phyloP scores from a whole-genome alignment of 179 eudicot species.

The Heliamphora pulchella region DNA sequence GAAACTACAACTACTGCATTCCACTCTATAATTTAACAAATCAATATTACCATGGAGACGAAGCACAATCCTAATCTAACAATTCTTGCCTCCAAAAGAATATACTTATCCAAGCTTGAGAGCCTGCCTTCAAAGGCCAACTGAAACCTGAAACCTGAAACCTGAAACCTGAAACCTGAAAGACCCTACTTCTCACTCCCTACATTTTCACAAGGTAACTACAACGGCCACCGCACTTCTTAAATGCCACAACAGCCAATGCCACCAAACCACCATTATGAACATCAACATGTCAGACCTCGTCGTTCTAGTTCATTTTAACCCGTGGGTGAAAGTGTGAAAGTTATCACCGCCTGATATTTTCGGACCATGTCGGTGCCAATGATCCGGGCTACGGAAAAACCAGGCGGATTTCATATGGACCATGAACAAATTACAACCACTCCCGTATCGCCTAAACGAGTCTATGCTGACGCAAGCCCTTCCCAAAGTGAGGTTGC shows the following conservation, averaged over 20 bases:
- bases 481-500: constrained; percentile 96
- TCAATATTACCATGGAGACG: constrained; percentile 23
- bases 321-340: background rate
- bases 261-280: constrained; percentile 2
- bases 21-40: constrained; percentile 27
- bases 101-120: constrained; percentile 24
- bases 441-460: constrained; percentile 25
- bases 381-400: background rate
- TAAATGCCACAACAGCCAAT: background rate
- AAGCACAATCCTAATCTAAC: constrained; percentile 16
- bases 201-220: constrained; percentile 14
- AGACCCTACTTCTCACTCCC: constrained; percentile 9
- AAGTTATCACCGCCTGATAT: background rate
- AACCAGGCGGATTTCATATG: constrained; percentile 1
- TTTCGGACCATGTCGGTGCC: background rate
- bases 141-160: background rate
- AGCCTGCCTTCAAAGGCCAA: constrained; percentile 11
- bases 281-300: background rate
- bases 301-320: background rate
- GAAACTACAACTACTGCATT: constrained; percentile 14
- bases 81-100: constrained; percentile 40
- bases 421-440: constrained; percentile 17
- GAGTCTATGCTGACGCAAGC: constrained; percentile 75
- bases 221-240: background rate
- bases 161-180: too few relatives aligned